phyloP scores from a whole-genome alignment of 116 monocot species.

The Thalassia testudinum region DNA sequence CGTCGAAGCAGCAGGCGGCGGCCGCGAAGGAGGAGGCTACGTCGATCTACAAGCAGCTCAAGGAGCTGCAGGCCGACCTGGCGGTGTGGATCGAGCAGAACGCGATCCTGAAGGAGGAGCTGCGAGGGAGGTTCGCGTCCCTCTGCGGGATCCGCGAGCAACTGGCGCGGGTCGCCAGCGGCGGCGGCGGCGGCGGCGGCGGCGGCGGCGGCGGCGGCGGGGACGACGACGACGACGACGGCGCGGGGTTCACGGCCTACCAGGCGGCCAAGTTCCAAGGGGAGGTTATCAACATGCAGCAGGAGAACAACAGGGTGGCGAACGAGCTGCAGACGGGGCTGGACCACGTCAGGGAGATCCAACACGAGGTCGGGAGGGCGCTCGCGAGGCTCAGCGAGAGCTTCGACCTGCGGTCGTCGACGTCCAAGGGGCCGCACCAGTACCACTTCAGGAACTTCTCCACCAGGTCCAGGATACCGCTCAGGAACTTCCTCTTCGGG shows the following conservation, averaged over 20 bases:
- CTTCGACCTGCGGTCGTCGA: background rate
- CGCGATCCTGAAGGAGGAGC: conserved; percentile 40
- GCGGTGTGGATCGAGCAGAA: conserved; percentile 80
- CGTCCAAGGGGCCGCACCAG: background rate
- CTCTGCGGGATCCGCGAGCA: conserved; percentile 48
- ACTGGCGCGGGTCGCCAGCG: conserved; percentile 34
- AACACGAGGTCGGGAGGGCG: conserved; percentile 32
- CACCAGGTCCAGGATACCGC: conserved; percentile 34
- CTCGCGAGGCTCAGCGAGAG: conserved; percentile 18
- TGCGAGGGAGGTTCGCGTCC: conserved; percentile 39
- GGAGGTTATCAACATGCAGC: conserved; percentile 79
- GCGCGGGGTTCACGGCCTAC: conserved; percentile 34
- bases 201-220: background rate
- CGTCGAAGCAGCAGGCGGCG: background rate
- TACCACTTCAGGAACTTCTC: conserved; percentile 21
- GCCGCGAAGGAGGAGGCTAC: conserved; percentile 8
- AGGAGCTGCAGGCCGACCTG: conserved; percentile 61
- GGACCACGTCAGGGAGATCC: conserved; percentile 40
- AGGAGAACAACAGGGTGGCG: conserved; percentile 74
- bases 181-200: background rate
- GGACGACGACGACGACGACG: background rate
- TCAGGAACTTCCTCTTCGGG: conserved; percentile 58
- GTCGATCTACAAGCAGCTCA: conserved; percentile 29
- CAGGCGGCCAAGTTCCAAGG: conserved; percentile 86
- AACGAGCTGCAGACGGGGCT: conserved; percentile 53